Conservation (phyloP, 495 filamentous ascomycete genomes). For the Bombardia bombarda region DNA sequence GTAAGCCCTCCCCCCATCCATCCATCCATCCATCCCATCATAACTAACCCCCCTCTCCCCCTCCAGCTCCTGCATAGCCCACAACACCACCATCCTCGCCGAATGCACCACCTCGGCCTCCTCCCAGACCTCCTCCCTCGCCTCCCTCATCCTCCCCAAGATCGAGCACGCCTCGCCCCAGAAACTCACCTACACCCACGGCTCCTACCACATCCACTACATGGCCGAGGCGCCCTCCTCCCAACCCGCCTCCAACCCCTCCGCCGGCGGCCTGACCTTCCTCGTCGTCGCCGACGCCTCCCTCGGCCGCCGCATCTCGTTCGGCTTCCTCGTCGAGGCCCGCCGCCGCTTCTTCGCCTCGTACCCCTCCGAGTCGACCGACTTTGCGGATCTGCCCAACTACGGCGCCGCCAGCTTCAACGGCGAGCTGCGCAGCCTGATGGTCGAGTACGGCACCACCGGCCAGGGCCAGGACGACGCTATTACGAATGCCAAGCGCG, state of each 20-base stretch:
- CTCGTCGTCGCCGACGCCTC: conserved; percentile 71
- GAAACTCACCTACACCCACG: conserved; percentile 91
- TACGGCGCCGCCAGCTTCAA: conserved; percentile 92
- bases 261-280: conserved; percentile 75
- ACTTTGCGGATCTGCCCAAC: conserved; percentile 71
- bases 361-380: conserved; percentile 58
- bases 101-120: conserved; percentile 81
- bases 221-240: conserved; percentile 76
- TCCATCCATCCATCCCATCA: background rate
- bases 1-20: conserved; percentile 37
- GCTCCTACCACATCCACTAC: conserved; percentile 89
- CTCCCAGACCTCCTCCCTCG: conserved; percentile 70
- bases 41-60: conserved; percentile 15
- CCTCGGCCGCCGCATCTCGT: conserved; percentile 79
- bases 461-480: conserved; percentile 70
- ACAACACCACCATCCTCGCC: conserved; percentile 82
- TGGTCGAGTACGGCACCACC: conserved; percentile 79
- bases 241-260: conserved; percentile 39
- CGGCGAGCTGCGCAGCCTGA: conserved; percentile 61
- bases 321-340: conserved; percentile 87
- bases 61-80: conserved; percentile 77
- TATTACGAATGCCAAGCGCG: conserved; percentile 68
- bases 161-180: conserved; percentile 73
- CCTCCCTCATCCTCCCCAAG: conserved; percentile 91
- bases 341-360: conserved; percentile 75